Evolutionary conservation across 345 rosid genomes (phyloP).

Genomic region (Heritiera littoralis): DNA sequence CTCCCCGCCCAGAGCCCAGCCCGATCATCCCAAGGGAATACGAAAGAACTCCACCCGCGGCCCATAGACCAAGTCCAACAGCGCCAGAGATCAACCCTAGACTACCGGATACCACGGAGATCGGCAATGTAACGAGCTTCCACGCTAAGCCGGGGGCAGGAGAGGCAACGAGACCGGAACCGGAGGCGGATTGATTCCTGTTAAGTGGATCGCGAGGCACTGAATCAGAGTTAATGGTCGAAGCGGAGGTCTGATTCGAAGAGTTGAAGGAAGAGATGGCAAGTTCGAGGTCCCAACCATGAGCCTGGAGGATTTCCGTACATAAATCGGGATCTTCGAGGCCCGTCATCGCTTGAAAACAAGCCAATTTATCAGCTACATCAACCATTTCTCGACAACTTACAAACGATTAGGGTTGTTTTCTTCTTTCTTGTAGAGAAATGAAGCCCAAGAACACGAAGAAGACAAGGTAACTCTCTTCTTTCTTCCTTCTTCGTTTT

Average conservation of each 20-base stretch:
- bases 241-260: constrained; percentile 22
- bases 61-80: constrained; percentile 92
- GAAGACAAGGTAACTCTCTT: neutral
- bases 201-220: constrained; percentile 27
- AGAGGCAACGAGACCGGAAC: constrained; percentile 19
- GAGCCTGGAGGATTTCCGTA: constrained; percentile 93
- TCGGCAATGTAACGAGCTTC: constrained; percentile 79
- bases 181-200: constrained; percentile 24
- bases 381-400: constrained; percentile 60
- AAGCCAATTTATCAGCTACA: constrained; percentile 79
- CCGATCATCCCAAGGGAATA: constrained; percentile 86
- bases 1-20: constrained; percentile 48
- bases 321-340: constrained; percentile 89
- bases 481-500: neutral
- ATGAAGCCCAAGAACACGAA: neutral
- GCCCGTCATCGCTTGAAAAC: constrained; percentile 94
- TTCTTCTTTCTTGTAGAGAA: neutral
- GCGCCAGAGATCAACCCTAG: constrained; percentile 87
- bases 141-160: constrained; percentile 73
- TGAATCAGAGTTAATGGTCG: constrained; percentile 31
- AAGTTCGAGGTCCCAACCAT: constrained; percentile 96
- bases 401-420: neutral
- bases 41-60: constrained; percentile 86
- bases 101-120: constrained; percentile 82
- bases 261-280: constrained; percentile 89